A percentile compares a stretch with the other conserved stretches of the same genome.
Evolutionary conservation across 2,329 filamentous ascomycete species (phyloP).

Genomic region (Pseudopithomyces chartarum): DNA sequence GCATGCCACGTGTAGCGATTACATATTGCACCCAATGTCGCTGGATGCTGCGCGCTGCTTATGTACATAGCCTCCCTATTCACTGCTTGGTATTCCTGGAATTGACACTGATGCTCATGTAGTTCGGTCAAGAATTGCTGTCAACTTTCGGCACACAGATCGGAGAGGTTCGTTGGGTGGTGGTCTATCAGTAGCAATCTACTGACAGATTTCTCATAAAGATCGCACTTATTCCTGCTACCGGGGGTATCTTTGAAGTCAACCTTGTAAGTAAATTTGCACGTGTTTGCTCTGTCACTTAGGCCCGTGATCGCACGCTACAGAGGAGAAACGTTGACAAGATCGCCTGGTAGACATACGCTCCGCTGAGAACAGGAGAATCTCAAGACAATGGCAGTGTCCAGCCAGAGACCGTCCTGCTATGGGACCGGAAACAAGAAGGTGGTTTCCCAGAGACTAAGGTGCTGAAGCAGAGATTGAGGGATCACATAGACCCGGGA

Average conservation of each 20-base stretch:
- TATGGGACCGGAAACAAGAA: constrained; percentile 89
- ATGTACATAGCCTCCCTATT: constrained; percentile 60
- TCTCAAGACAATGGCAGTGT: constrained; percentile 11
- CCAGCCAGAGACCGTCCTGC: constrained; percentile 55
- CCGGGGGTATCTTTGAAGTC: constrained; percentile 82
- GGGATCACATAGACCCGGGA: constrained; percentile 80
- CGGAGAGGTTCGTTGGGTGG: constrained; percentile 61
- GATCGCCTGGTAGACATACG: constrained; percentile 27
- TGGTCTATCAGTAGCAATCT: background rate
- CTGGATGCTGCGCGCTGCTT: constrained; percentile 87
- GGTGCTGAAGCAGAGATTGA: constrained; percentile 80
- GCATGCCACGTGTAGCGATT: constrained; percentile 79
- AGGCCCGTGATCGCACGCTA: background rate
- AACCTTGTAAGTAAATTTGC: constrained; percentile 54
- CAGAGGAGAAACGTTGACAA: background rate
- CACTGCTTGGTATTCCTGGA: background rate
- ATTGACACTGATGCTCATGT: background rate
- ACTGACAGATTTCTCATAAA: background rate
- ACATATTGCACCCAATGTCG: constrained; percentile 92
- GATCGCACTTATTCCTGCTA: constrained; percentile 82
- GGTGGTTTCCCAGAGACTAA: constrained; percentile 95
- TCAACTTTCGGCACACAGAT: constrained; percentile 86
- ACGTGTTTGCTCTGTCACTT: background rate
- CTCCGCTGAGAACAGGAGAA: constrained; percentile 9
- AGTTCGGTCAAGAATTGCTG: constrained; percentile 94